Percentiles rank a stretch among this genome's conserved stretches.
Evolutionary conservation across 495 filamentous ascomycete genomes (phyloP).

Genomic region (Aspergillus sclerotioniger): DNA sequence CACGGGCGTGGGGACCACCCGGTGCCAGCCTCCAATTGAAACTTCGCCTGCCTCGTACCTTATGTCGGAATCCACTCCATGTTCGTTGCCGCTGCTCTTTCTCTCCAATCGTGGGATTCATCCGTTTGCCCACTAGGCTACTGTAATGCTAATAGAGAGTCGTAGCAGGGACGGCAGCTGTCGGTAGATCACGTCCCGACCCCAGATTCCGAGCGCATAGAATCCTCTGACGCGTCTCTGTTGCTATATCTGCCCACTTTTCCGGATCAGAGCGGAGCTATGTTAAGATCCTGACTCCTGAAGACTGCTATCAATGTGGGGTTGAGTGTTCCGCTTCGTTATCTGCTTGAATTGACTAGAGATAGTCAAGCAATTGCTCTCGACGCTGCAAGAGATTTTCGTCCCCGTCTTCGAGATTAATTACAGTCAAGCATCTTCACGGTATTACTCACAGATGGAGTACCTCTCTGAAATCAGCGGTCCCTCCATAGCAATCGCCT

Average conservation of each 20-base stretch:
- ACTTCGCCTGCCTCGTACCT: background rate
- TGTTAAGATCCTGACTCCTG: background rate
- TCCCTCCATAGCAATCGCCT: slow-evolving; percentile 36
- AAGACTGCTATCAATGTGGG: background rate
- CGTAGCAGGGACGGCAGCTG: slow-evolving; percentile 27
- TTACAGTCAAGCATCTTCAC: background rate
- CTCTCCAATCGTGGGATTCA: background rate
- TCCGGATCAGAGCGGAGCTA: slow-evolving; percentile 3
- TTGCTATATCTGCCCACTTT: slow-evolving; percentile 1
- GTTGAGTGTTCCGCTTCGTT: background rate
- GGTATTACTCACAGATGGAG: slow-evolving; percentile 27
- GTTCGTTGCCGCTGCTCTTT: background rate
- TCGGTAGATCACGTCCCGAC: slow-evolving; percentile 29
- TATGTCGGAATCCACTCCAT: background rate
- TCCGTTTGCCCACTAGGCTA: no score
- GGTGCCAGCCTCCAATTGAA: background rate
- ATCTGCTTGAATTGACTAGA: background rate
- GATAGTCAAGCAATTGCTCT: background rate
- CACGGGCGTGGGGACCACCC: background rate
- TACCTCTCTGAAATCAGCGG: slow-evolving; percentile 35
- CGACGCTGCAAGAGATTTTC: background rate
- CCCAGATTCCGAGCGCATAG: slow-evolving; percentile 10
- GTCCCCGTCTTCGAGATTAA: background rate
- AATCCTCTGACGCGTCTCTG: background rate
- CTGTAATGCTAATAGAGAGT: no score